phyloP scores from a whole-genome alignment of 2,329 filamentous ascomycete genomes.

The Aspergillus tanneri region DNA sequence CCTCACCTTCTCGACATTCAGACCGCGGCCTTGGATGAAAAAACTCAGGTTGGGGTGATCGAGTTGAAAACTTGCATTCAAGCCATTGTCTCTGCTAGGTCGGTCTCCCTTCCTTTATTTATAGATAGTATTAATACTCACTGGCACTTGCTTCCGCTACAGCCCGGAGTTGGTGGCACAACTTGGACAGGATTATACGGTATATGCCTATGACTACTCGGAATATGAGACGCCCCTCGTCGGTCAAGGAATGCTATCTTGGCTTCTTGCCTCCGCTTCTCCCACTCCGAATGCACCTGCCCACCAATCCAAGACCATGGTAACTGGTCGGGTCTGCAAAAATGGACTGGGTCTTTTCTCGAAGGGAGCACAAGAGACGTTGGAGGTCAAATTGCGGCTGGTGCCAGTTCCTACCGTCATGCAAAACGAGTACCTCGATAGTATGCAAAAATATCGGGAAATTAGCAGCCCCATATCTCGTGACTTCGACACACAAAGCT shows the following conservation, averaged over 20 bases:
- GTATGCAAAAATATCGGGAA: conserved; percentile 61
- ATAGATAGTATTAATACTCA: not conserved
- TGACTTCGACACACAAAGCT: conserved; percentile 70
- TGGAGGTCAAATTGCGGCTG: conserved; percentile 89
- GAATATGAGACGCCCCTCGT: conserved; percentile 91
- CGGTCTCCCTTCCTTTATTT: conserved; percentile 23
- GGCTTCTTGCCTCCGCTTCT: conserved; percentile 66
- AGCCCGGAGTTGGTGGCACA: conserved; percentile 83
- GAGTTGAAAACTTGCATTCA: conserved; percentile 85
- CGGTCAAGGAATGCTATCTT: conserved; percentile 92
- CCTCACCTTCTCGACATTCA: conserved; percentile 77
- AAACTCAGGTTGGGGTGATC: conserved; percentile 77
- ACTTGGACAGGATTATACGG: conserved; percentile 80
- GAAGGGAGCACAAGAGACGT: conserved; percentile 75
- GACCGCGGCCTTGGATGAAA: conserved; percentile 76
- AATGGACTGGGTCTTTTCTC: conserved; percentile 82
- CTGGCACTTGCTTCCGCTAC: conserved; percentile 2
- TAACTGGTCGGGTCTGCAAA: conserved; percentile 87
- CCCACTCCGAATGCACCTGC: conserved; percentile 54
- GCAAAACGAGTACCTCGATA: conserved; percentile 61
- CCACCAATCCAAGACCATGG: conserved; percentile 62
- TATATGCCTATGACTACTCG: conserved; percentile 95
- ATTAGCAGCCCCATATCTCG: conserved; percentile 58
- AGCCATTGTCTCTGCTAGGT: conserved; percentile 68
- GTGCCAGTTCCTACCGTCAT: conserved; percentile 69